These are phyloP conservation scores for Vitis vinifera DNA, from an alignment of 164 flowering plant species.

Conservation along the genomic window DNA sequence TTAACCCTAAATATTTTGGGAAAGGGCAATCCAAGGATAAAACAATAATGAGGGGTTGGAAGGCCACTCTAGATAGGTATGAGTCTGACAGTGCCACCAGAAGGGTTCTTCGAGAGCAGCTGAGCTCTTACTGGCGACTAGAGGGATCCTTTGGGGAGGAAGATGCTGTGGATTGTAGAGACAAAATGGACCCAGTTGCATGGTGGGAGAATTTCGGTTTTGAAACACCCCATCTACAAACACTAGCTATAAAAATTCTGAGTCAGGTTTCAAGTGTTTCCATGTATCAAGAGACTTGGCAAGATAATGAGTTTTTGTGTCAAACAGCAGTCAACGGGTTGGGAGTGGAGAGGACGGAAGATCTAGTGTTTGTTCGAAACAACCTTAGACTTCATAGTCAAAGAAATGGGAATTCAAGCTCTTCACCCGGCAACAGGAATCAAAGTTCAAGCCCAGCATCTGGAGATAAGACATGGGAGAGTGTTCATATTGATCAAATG, in stretches of 20 bases:
- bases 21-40: conserved; percentile 40
- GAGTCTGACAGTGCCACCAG: conserved; percentile 32
- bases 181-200: conserved; percentile 44
- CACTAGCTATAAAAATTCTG: conserved; percentile 35
- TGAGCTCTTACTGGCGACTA: conserved; percentile 40
- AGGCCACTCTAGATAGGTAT: conserved; percentile 36
- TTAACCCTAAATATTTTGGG: conserved; percentile 39
- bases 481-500: conserved; percentile 9
- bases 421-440: conserved; percentile 5
- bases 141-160: conserved; percentile 48
- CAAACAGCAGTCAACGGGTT: conserved; percentile 18
- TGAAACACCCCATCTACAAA: conserved; percentile 35
- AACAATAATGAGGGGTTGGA: conserved; percentile 45
- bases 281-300: conserved; percentile 23
- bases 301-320: conserved; percentile 10
- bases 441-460: conserved; percentile 1
- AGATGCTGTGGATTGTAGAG: conserved; percentile 47
- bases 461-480: conserved; percentile 16
- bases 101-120: conserved; percentile 36
- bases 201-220: conserved; percentile 57
- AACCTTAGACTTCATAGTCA: conserved; percentile 33
- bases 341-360: conserved; percentile 25
- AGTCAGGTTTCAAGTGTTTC: conserved; percentile 35
- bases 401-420: conserved; percentile 13
- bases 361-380: conserved; percentile 34